These are phyloP conservation scores for Tetradesmus obliquus DNA, from an alignment of 139 green algal genomes.

Conservation along the genomic window DNA sequence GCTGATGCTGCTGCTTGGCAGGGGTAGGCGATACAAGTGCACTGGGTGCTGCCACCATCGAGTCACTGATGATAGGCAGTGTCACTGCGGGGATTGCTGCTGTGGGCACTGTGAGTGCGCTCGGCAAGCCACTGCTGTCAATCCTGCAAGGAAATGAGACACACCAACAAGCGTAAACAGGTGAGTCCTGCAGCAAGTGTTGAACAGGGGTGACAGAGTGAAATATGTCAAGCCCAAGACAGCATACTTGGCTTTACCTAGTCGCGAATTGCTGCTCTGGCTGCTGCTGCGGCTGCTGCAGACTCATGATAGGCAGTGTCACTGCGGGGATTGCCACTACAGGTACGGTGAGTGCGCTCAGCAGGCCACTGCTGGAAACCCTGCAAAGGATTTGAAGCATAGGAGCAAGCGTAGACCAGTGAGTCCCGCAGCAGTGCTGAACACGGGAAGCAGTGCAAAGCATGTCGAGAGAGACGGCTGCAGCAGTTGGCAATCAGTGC, in stretches of 20 bases:
- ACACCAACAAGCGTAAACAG: no score
- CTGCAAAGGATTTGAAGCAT: not conserved
- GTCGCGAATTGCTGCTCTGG: not conserved
- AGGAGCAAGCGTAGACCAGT: no score
- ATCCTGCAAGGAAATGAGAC: not conserved
- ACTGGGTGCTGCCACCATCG: not conserved
- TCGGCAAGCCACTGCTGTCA: not conserved
- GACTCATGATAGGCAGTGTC: not conserved
- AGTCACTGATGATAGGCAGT: not conserved
- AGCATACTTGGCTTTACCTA: not conserved
- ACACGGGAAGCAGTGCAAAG: no score
- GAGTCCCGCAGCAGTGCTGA: no score
- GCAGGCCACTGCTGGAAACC: not conserved
- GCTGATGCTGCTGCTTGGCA: not conserved
- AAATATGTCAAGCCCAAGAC: no score
- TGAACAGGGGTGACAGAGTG: no score
- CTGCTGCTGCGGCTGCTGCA: conserved; percentile 4
- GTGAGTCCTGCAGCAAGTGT: no score
- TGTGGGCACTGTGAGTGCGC: not conserved
- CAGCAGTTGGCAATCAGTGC: no score
- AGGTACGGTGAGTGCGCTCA: not conserved
- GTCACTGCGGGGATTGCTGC: not conserved
- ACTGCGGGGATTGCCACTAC: not conserved
- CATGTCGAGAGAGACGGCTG: no score
- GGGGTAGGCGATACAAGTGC: not conserved